Base-by-base conservation (phyloP, 257 asterid genomes). In the Capsicum pubescens region DNA sequence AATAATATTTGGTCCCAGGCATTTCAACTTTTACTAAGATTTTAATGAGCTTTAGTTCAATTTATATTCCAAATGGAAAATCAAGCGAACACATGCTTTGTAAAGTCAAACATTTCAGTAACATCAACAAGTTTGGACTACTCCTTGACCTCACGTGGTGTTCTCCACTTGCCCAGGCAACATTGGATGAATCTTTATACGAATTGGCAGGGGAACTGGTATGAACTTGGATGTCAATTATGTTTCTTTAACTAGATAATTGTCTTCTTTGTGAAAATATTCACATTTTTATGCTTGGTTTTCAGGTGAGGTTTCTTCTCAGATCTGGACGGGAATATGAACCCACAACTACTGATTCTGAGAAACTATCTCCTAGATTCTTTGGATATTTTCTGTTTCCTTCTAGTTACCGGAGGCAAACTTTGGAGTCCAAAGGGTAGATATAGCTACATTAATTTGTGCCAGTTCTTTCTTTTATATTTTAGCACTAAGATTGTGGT, bases 141-240 rank as follows among this genome's bases (percentile, higher is more conserved):
- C 59, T 77, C 64, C 64, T 77, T 77, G 64, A 52, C 5, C 64
- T 77, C 48, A 77, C 81, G 14, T 54, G 50, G 60, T 54, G 63
- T 81, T 87, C 85, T 55, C 83, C 85, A 78, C 69, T 89, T 91
- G 59, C 86, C 87, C 87, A 97, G 99, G 99, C 99, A 83, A 93
- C 99, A 8, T 97, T 97, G 69, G 98, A 94, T 60, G 99, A 95
- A 84, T 93, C 99, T 80, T 86, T 97, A 82, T 97, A 97, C 76
- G 99, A 97, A 88, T 90, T 97, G 61, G 99, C 97, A 87, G 99
- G 99, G 89, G 99, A 97, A 92, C 97, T 97, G 98, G 99, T 97
- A 91, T 61, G 90, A 68, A 69, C 86, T 79, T 77, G 61, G 14
- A 56, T 14, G 59, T n/a, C 79, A 67, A 60, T 82, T 21, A 10